Evolutionary conservation across 768 basidiomycete species (phyloP), one percentile per base, ranked within the genome.

Genomic region (Hydnomerulius pinastri): DNA sequence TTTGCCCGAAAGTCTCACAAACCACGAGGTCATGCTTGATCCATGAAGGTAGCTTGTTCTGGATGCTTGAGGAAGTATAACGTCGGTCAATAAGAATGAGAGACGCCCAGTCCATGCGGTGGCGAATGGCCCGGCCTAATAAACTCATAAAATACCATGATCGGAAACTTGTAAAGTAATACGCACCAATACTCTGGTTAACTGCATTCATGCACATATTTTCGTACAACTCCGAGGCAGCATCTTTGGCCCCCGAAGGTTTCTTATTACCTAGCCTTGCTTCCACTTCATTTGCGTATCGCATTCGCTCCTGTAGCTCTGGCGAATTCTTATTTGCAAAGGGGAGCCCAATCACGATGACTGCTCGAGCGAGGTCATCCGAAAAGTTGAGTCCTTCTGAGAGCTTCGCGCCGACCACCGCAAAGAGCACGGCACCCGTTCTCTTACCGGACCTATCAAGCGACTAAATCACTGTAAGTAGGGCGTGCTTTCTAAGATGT

Each of bases 361-460:
- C 91, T 10, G 85, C 87, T 25, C 94, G 86, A 2, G 94, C 93
- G 13, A 92, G 81, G 41, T 85, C 79, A 64, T 92, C 88, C 17
- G 84, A 78, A 60, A 87, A 87, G 59, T 86, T 86, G 32, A 86
- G 66, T 7, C 95, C 96, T 70, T 99, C 97, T 0, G 92, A 95
- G n/a, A 99, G 79, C 65, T 98, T 98, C 23, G 94, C 96, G 15
- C 95, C 95, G 23, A 98, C 87, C 9, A 98, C 97, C 2, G 97
- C 96, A 48, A 98, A 86, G 4, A 99, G 73, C 32, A 99, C 66
- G 3, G 92, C 91, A 13, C 93, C 93, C 1, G 68, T 68, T 61
- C 62, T 54, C 70, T 68, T 66, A 63, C 58, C 51, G 28, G 65
- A 56, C 25, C 20, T 8, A 41, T 59, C 48, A 11, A 36, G 17